Base-by-base conservation (phyloP, 228 moss, liverwort and hornwort genomes). In the Sphagnum fallax region DNA sequence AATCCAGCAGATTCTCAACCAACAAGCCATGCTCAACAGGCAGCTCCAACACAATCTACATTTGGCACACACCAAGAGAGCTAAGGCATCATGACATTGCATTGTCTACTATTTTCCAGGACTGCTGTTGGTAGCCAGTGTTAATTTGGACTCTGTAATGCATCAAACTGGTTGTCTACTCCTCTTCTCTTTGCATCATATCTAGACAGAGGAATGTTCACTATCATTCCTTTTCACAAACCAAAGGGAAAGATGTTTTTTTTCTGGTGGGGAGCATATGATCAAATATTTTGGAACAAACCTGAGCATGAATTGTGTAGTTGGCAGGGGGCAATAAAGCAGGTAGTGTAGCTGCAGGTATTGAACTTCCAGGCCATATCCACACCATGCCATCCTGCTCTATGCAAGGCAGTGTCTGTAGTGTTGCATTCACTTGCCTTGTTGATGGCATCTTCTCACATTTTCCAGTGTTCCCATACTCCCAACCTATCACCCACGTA, bases 381-480 rank as follows among this genome's bases (percentile, higher is more conserved):
- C 98, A 98, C 65, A 98, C 86, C 94, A 98, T 92, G 13, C 98
- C 98, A 65, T 98, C 98, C 74, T 82, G 83, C 81, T 98, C 98
- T 70, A 98, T 86, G 77, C 98, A 98, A 18, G 98, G 98, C 63
- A 98, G 71, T 4, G 90, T 72, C 51, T 87, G 84, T 57, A 98
- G 80, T 9, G 73, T 80, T 18, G 93, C 88, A 77, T 69, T 76
- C 78, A 93, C 69, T 73, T 80, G 87, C 69, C 93, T 85, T n/a
- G 92, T 89, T 5, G 98, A 98, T 52, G 98, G 98, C 98, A 98
- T 98, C 85, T 94, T 98, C 81, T 92, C 85, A 75, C 98, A 98
- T 71, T 86, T 79, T 53, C 98, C 98, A 68, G 77, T 73, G 52
- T 87, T 90, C 14, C 75, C 78, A 67, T 98, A 98, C 75, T 98